phyloP scores from a whole-genome alignment of 2,329 filamentous ascomycete species.

The Ceratocystis albifundus region DNA sequence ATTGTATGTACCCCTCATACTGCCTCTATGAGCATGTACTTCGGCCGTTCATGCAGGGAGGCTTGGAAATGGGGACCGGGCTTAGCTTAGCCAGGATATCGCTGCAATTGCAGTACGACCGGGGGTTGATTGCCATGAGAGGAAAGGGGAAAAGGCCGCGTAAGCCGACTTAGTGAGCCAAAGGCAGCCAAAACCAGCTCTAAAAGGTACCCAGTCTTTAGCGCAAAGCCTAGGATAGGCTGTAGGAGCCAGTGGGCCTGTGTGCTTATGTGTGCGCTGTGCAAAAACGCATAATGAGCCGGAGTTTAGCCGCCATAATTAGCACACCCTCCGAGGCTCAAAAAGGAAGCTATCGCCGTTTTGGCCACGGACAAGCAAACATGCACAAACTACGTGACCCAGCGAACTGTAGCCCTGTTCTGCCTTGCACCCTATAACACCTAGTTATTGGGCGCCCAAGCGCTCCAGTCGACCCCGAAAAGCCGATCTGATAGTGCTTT shows the following conservation, averaged over 20 bases:
- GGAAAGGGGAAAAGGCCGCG: slow-evolving; percentile 22
- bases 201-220: neutral
- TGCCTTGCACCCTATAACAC: neutral
- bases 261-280: neutral
- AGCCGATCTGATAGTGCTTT: neutral
- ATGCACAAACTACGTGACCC: neutral
- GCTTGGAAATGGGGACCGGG: slow-evolving; percentile 10
- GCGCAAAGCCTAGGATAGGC: neutral
- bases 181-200: neutral
- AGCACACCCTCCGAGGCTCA: neutral
- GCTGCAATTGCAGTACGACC: slow-evolving; percentile 1
- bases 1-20: neutral
- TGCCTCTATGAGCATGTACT: neutral
- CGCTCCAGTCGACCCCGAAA: neutral
- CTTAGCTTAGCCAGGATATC: slow-evolving; percentile 9
- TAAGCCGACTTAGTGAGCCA: slow-evolving; percentile 18
- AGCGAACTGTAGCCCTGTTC: neutral
- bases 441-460: neutral
- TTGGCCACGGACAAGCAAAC: neutral
- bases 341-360: neutral
- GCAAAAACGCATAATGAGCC: neutral
- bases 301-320: neutral
- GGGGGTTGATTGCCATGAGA: neutral
- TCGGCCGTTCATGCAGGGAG: neutral
- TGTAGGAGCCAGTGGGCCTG: neutral